Conservation (phyloP, 108 stramenopile genomes). For the Cyclotella kingstonii region DNA sequence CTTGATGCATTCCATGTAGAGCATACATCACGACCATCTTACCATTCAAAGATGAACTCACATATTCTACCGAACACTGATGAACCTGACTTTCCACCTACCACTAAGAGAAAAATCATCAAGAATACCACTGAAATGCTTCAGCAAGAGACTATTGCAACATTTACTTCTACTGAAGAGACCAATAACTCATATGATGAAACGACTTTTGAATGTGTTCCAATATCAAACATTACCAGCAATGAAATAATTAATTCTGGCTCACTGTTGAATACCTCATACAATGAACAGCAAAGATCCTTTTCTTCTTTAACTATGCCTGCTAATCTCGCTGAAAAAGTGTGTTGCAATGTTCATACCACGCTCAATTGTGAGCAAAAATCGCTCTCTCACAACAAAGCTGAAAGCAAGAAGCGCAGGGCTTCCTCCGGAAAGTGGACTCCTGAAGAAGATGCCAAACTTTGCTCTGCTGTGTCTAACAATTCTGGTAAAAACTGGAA, state of each 20-base stretch:
- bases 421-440: constrained; percentile 90
- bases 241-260: too few species aligned
- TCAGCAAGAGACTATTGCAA: too few species aligned
- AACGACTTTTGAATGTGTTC: too few species aligned
- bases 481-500: constrained; percentile 96
- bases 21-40: background rate
- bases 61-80: constrained; percentile 13
- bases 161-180: too few species aligned
- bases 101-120: background rate
- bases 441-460: constrained; percentile 69
- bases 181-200: too few species aligned
- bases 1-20: background rate
- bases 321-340: too few species aligned
- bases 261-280: too few species aligned
- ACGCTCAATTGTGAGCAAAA: constrained; percentile 15
- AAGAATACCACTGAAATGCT: background rate
- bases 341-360: background rate
- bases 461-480: constrained; percentile 81
- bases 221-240: too few species aligned
- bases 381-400: constrained; percentile 12
- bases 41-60: background rate
- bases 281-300: too few species aligned
- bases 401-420: constrained; percentile 68
- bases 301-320: too few species aligned
- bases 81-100: constrained; percentile 3